These are phyloP conservation scores for Mercurialis annua DNA, from an alignment of 345 rosid genomes.

Conservation along the genomic window DNA sequence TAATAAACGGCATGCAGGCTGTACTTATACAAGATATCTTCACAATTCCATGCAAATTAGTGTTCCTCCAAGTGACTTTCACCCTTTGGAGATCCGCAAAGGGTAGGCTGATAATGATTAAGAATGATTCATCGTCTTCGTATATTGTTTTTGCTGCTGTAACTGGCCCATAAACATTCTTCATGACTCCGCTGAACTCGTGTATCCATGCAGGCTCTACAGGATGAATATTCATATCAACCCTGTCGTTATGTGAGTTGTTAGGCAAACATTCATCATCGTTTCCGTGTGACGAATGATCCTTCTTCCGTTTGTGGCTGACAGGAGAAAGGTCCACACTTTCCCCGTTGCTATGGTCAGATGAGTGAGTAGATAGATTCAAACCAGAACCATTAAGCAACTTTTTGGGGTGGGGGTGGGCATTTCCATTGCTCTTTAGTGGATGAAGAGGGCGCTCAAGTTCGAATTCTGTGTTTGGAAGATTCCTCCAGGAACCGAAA, in stretches of 20 bases:
- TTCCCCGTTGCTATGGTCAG: constrained; percentile 59
- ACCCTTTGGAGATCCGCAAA: constrained; percentile 73
- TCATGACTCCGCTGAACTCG: constrained; percentile 85
- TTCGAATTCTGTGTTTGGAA: constrained; percentile 89
- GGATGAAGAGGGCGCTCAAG: constrained; percentile 62
- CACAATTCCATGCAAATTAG: constrained; percentile 65
- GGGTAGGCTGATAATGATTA: constrained; percentile 74
- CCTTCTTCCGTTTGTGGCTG: constrained; percentile 69
- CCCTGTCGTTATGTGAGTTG: constrained; percentile 45
- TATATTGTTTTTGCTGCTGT: constrained; percentile 81
- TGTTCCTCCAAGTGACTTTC: constrained; percentile 87
- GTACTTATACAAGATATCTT: constrained; percentile 80
- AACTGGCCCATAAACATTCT: constrained; percentile 72
- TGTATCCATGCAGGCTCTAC: constrained; percentile 69
- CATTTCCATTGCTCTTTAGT: constrained; percentile 35
- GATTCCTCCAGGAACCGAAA: constrained; percentile 89
- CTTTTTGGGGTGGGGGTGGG: constrained; percentile 49
- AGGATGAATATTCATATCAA: constrained; percentile 58
- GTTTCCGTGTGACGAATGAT: constrained; percentile 55
- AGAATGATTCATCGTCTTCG: constrained; percentile 69
- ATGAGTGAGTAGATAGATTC: constrained; percentile 71
- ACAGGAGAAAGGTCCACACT: constrained; percentile 65
- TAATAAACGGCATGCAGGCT: constrained; percentile 67
- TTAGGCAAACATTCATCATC: constrained; percentile 56
- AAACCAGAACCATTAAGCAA: constrained; percentile 81